Conservation (phyloP, 495 filamentous ascomycete species). For the Penicillium pancosmium region DNA sequence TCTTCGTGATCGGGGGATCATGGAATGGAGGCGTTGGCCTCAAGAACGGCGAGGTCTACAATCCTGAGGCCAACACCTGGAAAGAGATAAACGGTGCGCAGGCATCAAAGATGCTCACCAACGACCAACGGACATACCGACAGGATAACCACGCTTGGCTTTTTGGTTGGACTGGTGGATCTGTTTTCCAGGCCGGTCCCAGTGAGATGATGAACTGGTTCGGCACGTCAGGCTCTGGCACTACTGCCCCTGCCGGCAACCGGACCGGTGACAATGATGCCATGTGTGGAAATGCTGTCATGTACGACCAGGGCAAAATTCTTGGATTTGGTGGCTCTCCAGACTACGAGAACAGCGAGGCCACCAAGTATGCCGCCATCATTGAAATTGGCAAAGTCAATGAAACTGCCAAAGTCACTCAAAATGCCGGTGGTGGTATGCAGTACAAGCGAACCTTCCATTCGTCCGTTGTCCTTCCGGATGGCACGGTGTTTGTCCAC, state of each 20-base stretch:
- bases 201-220: constrained; percentile 52
- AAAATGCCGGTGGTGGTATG: constrained; percentile 35
- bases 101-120: constrained; percentile 52
- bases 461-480: constrained; percentile 51
- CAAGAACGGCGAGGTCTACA: constrained; percentile 59
- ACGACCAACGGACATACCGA: constrained; percentile 48
- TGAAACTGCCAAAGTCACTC: constrained; percentile 24
- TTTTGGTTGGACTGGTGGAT: constrained; percentile 59
- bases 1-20: constrained; percentile 62
- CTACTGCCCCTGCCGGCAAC: constrained; percentile 5
- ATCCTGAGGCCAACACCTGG: constrained; percentile 39
- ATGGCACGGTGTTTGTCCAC: constrained; percentile 43
- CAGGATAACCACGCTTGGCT: constrained; percentile 63
- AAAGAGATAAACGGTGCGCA: constrained; percentile 33
- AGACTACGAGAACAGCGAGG: constrained; percentile 36
- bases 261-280: constrained; percentile 13
- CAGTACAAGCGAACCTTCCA: constrained; percentile 42
- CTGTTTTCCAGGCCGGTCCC: constrained; percentile 62
- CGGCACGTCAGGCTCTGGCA: constrained; percentile 3
- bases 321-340: constrained; percentile 49
- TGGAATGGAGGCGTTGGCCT: constrained; percentile 40
- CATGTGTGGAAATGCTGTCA: constrained; percentile 22
- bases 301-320: constrained; percentile 42
- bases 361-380: constrained; percentile 40
- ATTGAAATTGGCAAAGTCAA: constrained; percentile 41